Evolutionary conservation across 805 yeast species (phyloP), one percentile per base, ranked within the genome.

Genomic region (Saturnispora dispora): DNA sequence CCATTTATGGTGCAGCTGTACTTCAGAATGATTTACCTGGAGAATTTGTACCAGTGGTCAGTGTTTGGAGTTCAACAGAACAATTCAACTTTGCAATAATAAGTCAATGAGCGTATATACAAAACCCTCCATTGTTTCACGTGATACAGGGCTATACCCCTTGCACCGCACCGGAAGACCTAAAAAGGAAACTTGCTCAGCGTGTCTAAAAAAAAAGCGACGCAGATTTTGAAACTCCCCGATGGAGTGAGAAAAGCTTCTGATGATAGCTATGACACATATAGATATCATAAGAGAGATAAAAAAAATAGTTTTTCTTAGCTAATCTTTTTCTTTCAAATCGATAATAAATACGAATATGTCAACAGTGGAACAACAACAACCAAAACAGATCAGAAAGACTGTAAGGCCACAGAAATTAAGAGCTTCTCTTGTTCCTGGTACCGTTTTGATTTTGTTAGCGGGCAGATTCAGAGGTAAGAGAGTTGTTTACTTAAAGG

Each of bases 391-490:
- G 77, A 73, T 88, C 71, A 88, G 96, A 85, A 88, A 90, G 86
- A 72, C 89, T 68, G 79, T 80, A 66, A 88, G 88, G 73, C 95
- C 97, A 70, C 95, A 88, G 76, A 85, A 85, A 77, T 81, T 93
- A 74, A 90, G 99, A 78, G 79, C 95, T 68, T 87, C 68, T 30
- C 58, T 66, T 49, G 68, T 65, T 48, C 70, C 70, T 53, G 70
- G 69, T 61, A 63, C 70, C 41, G 69, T 66, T 45, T 80, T 93
- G 74, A 91, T 91, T 74, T 79, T 91, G 73, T 82, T 91, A 72
- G 97, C 99, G 67, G 99, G 99, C 74, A 88, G 96, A 78, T 91
- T 89, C 96, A 88, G 99, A 79, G 99, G 99, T 75, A 93, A 91
- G 88, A 90, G 99, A 80, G 99, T 93, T 68, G 97, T 91, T 62